phyloP scores from a whole-genome alignment of 2,329 filamentous ascomycete genomes.

The Stagonosporopsis chrysanthemi region DNA sequence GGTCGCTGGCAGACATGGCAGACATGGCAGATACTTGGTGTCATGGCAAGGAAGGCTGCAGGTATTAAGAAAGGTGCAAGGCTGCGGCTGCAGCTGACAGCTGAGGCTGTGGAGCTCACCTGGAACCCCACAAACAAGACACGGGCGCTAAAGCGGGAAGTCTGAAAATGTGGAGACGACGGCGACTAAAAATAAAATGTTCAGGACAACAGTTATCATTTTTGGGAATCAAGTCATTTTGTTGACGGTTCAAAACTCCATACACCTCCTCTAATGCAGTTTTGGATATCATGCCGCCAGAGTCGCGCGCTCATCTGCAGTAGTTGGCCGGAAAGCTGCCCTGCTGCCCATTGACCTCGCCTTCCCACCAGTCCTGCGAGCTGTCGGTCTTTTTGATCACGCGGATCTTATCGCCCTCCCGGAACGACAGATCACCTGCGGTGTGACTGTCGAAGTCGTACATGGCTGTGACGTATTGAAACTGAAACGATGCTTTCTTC shows the following conservation, averaged over 20 bases:
- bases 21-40: neutral
- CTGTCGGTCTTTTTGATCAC: slow-evolving; percentile 81
- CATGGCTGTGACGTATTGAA: slow-evolving; percentile 72
- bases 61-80: neutral
- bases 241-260: neutral
- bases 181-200: neutral
- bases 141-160: slow-evolving; percentile 5
- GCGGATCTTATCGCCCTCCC: slow-evolving; percentile 78
- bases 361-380: slow-evolving; percentile 88
- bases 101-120: slow-evolving; percentile 3
- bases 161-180: slow-evolving; percentile 2
- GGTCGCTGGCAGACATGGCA: slow-evolving; percentile 3
- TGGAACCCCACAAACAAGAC: neutral
- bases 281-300: slow-evolving; percentile 28
- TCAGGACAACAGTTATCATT: too few species aligned
- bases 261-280: slow-evolving; percentile 35
- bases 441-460: slow-evolving; percentile 78
- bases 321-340: slow-evolving; percentile 88
- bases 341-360: slow-evolving; percentile 71
- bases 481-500: slow-evolving; percentile 62
- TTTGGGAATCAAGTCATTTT: neutral
- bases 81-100: neutral
- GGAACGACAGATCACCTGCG: slow-evolving; percentile 74
- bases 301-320: slow-evolving; percentile 57
- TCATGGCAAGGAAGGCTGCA: neutral